Evolutionary conservation across 2,329 filamentous ascomycete genomes (phyloP).

Genomic region (Ramularia endophylla): DNA sequence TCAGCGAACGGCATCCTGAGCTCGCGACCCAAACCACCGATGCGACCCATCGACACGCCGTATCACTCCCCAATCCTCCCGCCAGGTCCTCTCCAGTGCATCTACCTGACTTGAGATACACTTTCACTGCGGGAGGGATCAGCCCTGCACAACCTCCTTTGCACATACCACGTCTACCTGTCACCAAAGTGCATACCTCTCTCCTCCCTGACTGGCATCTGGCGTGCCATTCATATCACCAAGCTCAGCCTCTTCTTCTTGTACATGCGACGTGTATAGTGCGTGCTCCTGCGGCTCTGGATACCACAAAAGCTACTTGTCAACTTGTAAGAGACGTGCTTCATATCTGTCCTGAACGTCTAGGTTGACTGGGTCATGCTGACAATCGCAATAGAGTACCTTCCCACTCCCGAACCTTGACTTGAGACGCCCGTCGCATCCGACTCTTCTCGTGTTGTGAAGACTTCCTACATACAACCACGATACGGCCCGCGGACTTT

Average conservation of each 20-base stretch:
- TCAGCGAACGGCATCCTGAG: conserved; percentile 8
- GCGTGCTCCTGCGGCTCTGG: no score
- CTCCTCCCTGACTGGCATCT: conserved; percentile 15
- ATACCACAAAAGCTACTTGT: no score
- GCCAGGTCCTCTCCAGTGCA: neutral
- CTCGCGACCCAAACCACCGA: conserved; percentile 9
- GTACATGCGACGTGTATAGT: conserved; percentile 1
- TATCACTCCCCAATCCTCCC: conserved; percentile 1
- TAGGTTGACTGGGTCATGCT: conserved; percentile 6
- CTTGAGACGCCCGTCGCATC: conserved; percentile 1
- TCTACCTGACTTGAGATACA: conserved; percentile 11
- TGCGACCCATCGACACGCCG: conserved; percentile 7
- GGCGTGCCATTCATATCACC: conserved; percentile 13
- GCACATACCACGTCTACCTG: conserved; percentile 20
- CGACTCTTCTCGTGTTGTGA: conserved; percentile 1
- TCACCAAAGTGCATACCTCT: conserved; percentile 18
- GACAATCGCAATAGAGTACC: conserved; percentile 3
- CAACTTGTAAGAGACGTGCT: neutral
- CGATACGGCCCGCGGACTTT: conserved; percentile 4
- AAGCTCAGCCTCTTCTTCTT: neutral
- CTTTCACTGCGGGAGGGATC: conserved; percentile 20
- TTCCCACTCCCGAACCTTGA: neutral
- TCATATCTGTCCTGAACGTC: conserved; percentile 1
- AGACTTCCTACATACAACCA: conserved; percentile 4
- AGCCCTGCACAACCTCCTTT: conserved; percentile 15